Evolutionary conservation across 176 grass and related monocot genomes (phyloP), one percentile per base, ranked within the genome.

Genomic region (Oryza glaberrima): DNA sequence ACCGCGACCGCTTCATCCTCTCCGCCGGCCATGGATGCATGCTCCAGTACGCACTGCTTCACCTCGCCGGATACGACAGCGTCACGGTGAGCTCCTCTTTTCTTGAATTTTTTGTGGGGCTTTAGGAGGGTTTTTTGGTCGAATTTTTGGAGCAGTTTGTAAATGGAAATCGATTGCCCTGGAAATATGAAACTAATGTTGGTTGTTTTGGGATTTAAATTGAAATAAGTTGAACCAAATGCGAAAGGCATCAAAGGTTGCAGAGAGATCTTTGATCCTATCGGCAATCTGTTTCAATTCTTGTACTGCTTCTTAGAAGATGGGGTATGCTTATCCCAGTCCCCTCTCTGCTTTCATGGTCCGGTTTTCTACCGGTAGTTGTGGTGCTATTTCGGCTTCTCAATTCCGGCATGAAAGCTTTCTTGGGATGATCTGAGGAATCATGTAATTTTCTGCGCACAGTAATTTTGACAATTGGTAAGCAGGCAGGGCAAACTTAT

Each of bases 21-120:
- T 98, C 95, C 23, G 92, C 92, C 17, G 91, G 95, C 65, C 95
- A 98, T 7, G 95, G 95, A 0, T 98, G 95, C 87, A 95, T 98
- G 93, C 81, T 98, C 61, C 91, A 98, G 30, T 95, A 95, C 76
- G 93, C 93, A 11, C 76, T 95, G 15, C 95, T 98, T 64, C 92
- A 95, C 76, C 95, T 98, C 49, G 92, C 95, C 3, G 95, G 95
- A 1, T 98, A 95, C 79, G 72, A 93, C 41, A 91, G 89, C 46
- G 95, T 98, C 87, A 81, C 67, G 87, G 95, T 98, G 60, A 93
- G 86, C 46, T 71, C 38, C 8, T 20, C 54, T 41, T 41, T 41
- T 41, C 1, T 41, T 41, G 36, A 38, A 56, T 8, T 58, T 58
- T 58, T 28, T 72, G 12, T 4, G 25, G 12, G 46, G 51, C 38